Base-by-base conservation (phyloP, 305 asterid genomes). In the Fraxinus greggii region DNA sequence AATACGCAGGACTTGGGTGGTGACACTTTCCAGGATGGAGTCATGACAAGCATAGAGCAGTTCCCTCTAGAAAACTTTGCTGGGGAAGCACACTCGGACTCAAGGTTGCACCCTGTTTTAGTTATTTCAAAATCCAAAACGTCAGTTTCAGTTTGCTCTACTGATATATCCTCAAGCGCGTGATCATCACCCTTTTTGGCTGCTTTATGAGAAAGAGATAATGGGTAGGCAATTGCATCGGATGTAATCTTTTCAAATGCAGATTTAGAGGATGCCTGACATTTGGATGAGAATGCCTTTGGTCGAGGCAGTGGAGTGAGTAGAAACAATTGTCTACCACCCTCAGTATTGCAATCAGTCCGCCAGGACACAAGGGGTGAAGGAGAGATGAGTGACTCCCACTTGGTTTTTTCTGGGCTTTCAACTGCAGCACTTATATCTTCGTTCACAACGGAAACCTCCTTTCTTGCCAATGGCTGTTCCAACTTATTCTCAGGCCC, bases 301-400 rank as follows among this genome's bases (percentile, higher is more conserved):
- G 80, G 86, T 72, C 84, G 88, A 51, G 92, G 98, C 83, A 95
- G 79, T 83, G 99, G 98, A 45, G 98, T 95, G 84, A 94, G 97
- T 70, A 93, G 88, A 89, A 96, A 96, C 79, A 94, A 88, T 81
- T 94, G 98, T 80, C 97, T 89, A 75, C 93, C 91, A 78, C 88
- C 80, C 80, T 88, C 95, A 5, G 89, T 85, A 48, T 89, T 85
- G 89, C 92, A 87, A 84, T 89, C 93, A 32, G 92, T 94, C 56
- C 93, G 85, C 99, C 99, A 93, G 9, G 98, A 93, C 40, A 96
- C 99, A 3, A 96, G 92, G 48, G 99, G 99, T 13, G 98, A 96
- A 76, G 98, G 96, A 63, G 97, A 94, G 86, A 96, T 85, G 10
- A 92, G 90, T 10, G 95, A 90, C 63, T 90, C 96, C 90, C 88